A percentile compares a stretch with the other conserved stretches of the same genome.
Conservation (phyloP, 2,329 filamentous ascomycete genomes). For the Fusarium multiceps region DNA sequence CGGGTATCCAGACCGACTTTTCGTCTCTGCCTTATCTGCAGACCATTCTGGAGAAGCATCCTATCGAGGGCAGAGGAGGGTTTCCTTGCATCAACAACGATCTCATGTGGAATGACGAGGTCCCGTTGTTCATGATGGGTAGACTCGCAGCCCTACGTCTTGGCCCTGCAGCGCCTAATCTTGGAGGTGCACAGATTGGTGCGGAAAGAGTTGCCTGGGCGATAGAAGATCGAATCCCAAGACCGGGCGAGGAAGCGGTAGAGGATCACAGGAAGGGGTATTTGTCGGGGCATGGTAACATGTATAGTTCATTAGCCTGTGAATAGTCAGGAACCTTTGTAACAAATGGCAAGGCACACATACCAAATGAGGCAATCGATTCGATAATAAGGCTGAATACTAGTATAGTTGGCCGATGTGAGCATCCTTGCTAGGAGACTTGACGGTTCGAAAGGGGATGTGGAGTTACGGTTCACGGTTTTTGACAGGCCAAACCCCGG, state of each 20-base stretch:
- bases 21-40: conserved; percentile 69
- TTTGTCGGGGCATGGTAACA: conserved; percentile 52
- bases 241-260: conserved; percentile 27
- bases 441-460: neutral
- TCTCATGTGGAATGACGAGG: conserved; percentile 77
- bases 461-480: neutral
- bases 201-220: conserved; percentile 80
- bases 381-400: neutral
- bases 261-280: conserved; percentile 42
- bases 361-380: neutral
- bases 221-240: conserved; percentile 65
- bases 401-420: neutral
- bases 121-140: conserved; percentile 79
- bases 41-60: conserved; percentile 67
- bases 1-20: conserved; percentile 75
- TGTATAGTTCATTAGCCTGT: conserved; percentile 49
- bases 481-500: neutral
- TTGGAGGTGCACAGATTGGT: conserved; percentile 77
- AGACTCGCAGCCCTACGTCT: conserved; percentile 74
- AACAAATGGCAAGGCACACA: neutral
- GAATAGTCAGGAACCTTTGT: conserved; percentile 18
- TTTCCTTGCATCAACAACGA: conserved; percentile 81
- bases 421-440: neutral
- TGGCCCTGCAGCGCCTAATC: conserved; percentile 78
- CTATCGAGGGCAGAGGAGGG: conserved; percentile 71